Conservation (phyloP, 1,284 basidiomycete genomes). For the Cutaneotrichosporon sp. region DNA sequence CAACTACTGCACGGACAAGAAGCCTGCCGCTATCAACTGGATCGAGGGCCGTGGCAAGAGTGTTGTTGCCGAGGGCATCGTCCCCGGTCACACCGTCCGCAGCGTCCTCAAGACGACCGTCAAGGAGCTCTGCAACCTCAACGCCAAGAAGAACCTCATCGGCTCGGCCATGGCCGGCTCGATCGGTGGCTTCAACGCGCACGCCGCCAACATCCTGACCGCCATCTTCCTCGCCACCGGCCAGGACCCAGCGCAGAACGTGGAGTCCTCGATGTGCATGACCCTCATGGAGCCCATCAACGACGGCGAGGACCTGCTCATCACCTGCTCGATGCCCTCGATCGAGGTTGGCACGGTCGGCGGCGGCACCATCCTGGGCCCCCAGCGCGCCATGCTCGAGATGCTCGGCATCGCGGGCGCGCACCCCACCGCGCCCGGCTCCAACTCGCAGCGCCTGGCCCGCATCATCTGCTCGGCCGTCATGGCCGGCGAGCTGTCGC, state of each 20-base stretch:
- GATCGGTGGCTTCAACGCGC: constrained; percentile 97
- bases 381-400: constrained; percentile 86
- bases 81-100: constrained; percentile 86
- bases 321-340: constrained; percentile 92
- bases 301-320: constrained; percentile 83
- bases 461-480: constrained; percentile 83
- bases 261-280: constrained; percentile 98
- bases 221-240: constrained; percentile 95
- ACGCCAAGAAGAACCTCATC: constrained; percentile 96
- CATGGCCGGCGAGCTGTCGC: constrained; percentile 90
- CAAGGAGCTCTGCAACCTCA: constrained; percentile 84
- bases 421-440: constrained; percentile 76
- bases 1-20: constrained; percentile 99
- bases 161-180: constrained; percentile 98
- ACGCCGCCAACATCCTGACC: constrained; percentile 96
- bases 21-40: constrained; percentile 99
- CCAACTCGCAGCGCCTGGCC: constrained; percentile 83
- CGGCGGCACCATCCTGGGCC: constrained; percentile 86
- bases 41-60: constrained; percentile 98
- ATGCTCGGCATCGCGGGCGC: constrained; percentile 89
- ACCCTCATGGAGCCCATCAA: constrained; percentile 97
- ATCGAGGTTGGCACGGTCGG: constrained; percentile 97
- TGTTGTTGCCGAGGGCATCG: constrained; percentile 91
- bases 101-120: constrained; percentile 95
- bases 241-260: constrained; percentile 98